Evolutionary conservation across 768 basidiomycete genomes (phyloP).

Genomic region (Leucogyrophana mollusca): DNA sequence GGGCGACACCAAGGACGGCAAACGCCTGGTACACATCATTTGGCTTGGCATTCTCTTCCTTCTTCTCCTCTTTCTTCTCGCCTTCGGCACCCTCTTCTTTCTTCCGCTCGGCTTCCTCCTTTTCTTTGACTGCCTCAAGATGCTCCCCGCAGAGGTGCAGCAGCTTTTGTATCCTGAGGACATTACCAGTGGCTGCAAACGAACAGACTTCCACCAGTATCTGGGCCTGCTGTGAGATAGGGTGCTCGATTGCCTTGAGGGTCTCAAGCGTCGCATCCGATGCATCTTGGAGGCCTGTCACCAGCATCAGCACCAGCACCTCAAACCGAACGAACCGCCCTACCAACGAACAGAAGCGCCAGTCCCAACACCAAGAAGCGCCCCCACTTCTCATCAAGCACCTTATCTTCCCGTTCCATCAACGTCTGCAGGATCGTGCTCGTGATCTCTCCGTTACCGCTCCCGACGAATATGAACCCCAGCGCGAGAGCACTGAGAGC

Average conservation of each 20-base stretch:
- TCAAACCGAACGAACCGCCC: too few species aligned
- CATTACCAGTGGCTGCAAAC: slow-evolving; percentile 94
- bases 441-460: slow-evolving; percentile 91
- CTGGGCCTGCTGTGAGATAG: slow-evolving; percentile 86
- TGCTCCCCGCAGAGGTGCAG: slow-evolving; percentile 95
- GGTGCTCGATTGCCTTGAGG: slow-evolving; percentile 90
- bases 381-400: slow-evolving; percentile 91
- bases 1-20: slow-evolving; percentile 88
- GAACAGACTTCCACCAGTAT: slow-evolving; percentile 93
- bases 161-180: slow-evolving; percentile 88
- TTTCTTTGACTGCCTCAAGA: slow-evolving; percentile 48
- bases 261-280: slow-evolving; percentile 94
- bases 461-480: slow-evolving; percentile 95
- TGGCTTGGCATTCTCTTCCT: slow-evolving; percentile 48
- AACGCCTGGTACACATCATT: slow-evolving; percentile 90
- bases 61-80: slow-evolving; percentile 54
- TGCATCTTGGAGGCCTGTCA: slow-evolving; percentile 81
- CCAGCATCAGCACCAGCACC: slow-evolving; percentile 12
- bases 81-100: slow-evolving; percentile 32
- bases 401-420: slow-evolving; percentile 78
- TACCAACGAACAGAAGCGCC: slow-evolving; percentile 91
- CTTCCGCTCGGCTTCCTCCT: slow-evolving; percentile 32
- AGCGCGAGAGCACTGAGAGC: slow-evolving; percentile 84
- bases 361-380: slow-evolving; percentile 88
- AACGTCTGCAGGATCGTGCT: slow-evolving; percentile 86